A percentile compares a stretch with the other conserved stretches of the same genome.
These are phyloP conservation scores for Jacaranda mimosifolia DNA, from an alignment of 257 asterid species.

Conservation along the genomic window DNA sequence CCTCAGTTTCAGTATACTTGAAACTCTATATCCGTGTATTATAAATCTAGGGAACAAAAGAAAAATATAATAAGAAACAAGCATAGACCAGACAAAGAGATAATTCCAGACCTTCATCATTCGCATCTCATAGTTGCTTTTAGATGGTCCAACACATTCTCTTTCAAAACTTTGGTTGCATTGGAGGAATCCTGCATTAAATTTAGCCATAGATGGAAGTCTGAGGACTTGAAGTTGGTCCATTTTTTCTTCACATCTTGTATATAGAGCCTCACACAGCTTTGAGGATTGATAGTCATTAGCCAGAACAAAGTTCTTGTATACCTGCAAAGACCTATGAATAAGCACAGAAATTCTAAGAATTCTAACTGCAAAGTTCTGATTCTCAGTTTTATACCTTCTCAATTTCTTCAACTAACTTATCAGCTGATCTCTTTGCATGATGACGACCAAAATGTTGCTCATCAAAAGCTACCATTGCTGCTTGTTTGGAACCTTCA, in stretches of 20 bases:
- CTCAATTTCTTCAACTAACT: slow-evolving; percentile 77
- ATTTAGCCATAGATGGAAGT: slow-evolving; percentile 98
- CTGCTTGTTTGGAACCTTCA: slow-evolving; percentile 63
- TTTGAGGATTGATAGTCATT: slow-evolving; percentile 89
- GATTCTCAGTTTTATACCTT: slow-evolving; percentile 53
- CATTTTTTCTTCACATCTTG: slow-evolving; percentile 92
- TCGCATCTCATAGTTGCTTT: slow-evolving; percentile 80
- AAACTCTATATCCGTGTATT: background rate
- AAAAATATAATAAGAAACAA: slow-evolving; percentile 14
- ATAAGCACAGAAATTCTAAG: slow-evolving; percentile 34
- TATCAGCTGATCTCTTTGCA: slow-evolving; percentile 90
- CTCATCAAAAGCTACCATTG: slow-evolving; percentile 76
- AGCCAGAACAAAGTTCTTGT: slow-evolving; percentile 66
- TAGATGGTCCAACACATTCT: slow-evolving; percentile 94
- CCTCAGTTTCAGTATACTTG: background rate
- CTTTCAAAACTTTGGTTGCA: slow-evolving; percentile 89
- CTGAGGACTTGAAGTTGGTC: slow-evolving; percentile 94
- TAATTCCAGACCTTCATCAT: slow-evolving; percentile 76
- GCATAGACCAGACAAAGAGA: background rate
- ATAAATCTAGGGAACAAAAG: slow-evolving; percentile 1
- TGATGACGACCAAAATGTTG: slow-evolving; percentile 96
- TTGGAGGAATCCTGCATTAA: slow-evolving; percentile 88
- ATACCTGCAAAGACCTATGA: slow-evolving; percentile 46
- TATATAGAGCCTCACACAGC: slow-evolving; percentile 82
- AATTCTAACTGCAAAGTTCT: slow-evolving; percentile 9